phyloP scores from a whole-genome alignment of 495 filamentous ascomycete genomes.

The Hyaloscypha hepaticicola region DNA sequence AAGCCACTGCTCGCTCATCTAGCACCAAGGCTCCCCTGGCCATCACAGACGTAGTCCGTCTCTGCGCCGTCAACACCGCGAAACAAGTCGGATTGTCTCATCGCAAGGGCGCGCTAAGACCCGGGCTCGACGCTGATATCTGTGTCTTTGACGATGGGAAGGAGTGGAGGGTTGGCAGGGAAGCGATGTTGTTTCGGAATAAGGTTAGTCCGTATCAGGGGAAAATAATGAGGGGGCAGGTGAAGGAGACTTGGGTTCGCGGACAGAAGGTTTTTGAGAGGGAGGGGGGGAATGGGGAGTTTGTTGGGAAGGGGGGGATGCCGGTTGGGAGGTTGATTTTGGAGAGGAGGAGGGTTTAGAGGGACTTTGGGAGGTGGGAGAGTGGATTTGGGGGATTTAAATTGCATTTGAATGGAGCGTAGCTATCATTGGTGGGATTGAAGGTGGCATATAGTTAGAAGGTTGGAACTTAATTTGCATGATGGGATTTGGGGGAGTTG shows the following conservation, averaged over 20 bases:
- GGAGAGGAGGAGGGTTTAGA: conserved; percentile 33
- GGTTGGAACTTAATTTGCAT: too few species aligned
- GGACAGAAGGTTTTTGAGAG: conserved; percentile 72
- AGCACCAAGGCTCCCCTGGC: conserved; percentile 38
- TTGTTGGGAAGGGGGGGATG: conserved; percentile 52
- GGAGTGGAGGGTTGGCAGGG: conserved; percentile 64
- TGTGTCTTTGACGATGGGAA: conserved; percentile 87
- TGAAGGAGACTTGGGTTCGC: conserved; percentile 87
- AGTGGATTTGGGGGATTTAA: too few species aligned
- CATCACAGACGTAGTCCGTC: conserved; percentile 74
- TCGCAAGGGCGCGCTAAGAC: conserved; percentile 77
- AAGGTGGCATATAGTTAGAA: too few species aligned
- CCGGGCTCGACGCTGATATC: conserved; percentile 89
- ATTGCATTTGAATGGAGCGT: too few species aligned
- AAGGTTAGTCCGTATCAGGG: conserved; percentile 94
- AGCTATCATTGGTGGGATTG: too few species aligned
- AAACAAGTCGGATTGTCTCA: conserved; percentile 85
- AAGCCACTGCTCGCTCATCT: conserved; percentile 56
- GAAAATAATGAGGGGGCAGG: conserved; percentile 72
- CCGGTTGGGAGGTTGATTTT: conserved; percentile 57
- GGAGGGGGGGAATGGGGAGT: conserved; percentile 48
- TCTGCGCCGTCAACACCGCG: conserved; percentile 86
- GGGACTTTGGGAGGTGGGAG: not conserved
- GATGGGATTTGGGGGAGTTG: too few species aligned
- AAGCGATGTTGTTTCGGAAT: conserved; percentile 89